A percentile compares a stretch with the other conserved stretches of the same genome.
These are phyloP conservation scores for Lepiota venenata DNA, from an alignment of 768 basidiomycete species.

Conservation along the genomic window DNA sequence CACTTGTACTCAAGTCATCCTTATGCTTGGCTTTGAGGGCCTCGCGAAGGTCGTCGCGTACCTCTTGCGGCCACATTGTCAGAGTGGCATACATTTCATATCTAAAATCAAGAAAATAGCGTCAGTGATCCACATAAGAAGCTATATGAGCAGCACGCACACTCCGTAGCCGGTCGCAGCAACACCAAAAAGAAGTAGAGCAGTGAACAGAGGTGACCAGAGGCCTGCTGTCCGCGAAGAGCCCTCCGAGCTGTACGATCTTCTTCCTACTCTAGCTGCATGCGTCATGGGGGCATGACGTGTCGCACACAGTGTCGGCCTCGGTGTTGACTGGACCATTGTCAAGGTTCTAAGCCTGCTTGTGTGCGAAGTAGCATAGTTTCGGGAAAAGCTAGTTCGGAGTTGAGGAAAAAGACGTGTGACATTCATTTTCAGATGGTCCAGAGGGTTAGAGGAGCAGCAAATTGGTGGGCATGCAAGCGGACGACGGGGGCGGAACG, in stretches of 20 bases:
- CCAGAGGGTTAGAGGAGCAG: no score
- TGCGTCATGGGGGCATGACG: neutral
- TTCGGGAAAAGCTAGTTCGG: neutral
- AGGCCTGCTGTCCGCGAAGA: neutral
- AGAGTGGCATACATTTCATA: conserved; percentile 49
- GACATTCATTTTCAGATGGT: neutral
- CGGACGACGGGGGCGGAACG: no score
- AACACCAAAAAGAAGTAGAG: conserved; percentile 27
- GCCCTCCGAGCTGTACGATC: conserved; percentile 8
- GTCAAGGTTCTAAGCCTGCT: conserved; percentile 1
- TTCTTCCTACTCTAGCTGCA: neutral
- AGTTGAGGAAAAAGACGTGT: neutral
- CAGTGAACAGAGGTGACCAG: conserved; percentile 22
- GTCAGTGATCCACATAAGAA: no score
- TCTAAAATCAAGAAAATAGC: neutral
- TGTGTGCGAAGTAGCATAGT: neutral
- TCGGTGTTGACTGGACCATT: neutral
- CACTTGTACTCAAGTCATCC: conserved; percentile 49
- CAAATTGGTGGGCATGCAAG: no score
- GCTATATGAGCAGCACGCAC: conserved; percentile 19
- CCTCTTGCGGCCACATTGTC: conserved; percentile 63
- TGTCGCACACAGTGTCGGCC: neutral
- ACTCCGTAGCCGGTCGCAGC: conserved; percentile 30
- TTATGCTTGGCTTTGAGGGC: conserved; percentile 62
- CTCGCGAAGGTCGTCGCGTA: conserved; percentile 61